Evolutionary conservation across 176 grass and related monocot species (phyloP).

Genomic region (Hyparrhenia diplandra): DNA sequence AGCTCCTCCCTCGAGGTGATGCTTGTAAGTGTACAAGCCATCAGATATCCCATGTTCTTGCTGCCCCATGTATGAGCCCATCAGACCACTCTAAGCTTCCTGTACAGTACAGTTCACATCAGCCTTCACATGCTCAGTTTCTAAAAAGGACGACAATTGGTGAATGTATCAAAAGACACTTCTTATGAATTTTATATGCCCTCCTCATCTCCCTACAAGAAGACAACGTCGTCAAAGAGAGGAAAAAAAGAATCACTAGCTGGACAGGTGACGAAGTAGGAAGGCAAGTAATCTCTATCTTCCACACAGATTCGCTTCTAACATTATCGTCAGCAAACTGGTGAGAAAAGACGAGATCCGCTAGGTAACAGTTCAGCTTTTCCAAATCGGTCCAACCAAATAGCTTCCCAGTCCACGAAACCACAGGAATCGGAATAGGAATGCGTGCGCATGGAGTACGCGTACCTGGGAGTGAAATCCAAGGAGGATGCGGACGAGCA

Average conservation of each 20-base stretch:
- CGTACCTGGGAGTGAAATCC: slow-evolving; percentile 8
- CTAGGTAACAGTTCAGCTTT: not conserved
- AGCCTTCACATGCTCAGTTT: not conserved
- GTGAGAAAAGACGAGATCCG: not conserved
- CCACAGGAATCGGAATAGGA: not conserved
- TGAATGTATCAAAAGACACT: not conserved
- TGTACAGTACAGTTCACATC: not conserved
- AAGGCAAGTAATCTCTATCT: not conserved
- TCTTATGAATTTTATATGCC: not conserved
- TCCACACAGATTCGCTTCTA: not conserved
- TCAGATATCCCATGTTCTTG: not conserved
- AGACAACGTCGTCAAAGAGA: not conserved
- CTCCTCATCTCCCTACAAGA: not conserved
- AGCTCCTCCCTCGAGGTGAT: slow-evolving; percentile 18
- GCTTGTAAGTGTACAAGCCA: slow-evolving; percentile 37
- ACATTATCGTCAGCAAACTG: not conserved
- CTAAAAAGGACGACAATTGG: not conserved
- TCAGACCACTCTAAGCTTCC: not conserved
- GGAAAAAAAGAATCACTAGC: not conserved
- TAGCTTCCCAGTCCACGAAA: not conserved
- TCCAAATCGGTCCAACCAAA: not conserved
- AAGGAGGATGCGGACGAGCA: not conserved
- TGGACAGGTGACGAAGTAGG: not conserved
- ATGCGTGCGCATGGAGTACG: not conserved
- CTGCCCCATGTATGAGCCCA: slow-evolving; percentile 10